A percentile compares a stretch with the other conserved stretches of the same genome.
Evolutionary conservation across 331 rosid genomes (phyloP).

Genomic region (Cydonia oblonga): DNA sequence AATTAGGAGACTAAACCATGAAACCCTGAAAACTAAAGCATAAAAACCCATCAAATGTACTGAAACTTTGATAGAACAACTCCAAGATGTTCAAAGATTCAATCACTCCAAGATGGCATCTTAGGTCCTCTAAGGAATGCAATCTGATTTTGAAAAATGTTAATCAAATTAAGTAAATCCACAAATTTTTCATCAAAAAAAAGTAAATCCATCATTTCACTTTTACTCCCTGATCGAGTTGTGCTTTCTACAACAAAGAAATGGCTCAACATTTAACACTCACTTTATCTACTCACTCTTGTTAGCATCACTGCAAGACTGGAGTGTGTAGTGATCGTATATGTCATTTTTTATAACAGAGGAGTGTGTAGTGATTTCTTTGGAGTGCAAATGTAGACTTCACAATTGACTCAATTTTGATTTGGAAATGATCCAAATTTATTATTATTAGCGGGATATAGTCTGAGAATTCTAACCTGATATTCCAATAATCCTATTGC

Average conservation of each 20-base stretch:
- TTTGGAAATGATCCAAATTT: background rate
- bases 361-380: background rate
- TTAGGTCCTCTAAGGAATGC: background rate
- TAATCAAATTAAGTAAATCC: background rate
- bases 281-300: background rate
- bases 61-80: background rate
- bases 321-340: background rate
- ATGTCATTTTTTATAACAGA: no score
- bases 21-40: background rate
- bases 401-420: background rate
- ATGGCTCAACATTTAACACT: background rate
- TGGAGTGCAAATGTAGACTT: background rate
- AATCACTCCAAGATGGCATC: background rate
- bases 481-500: background rate
- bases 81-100: background rate
- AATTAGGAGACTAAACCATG: background rate
- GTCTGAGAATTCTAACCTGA: no score
- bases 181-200: no score
- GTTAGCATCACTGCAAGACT: background rate
- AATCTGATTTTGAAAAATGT: background rate
- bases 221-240: background rate
- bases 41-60: background rate
- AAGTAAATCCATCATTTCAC: background rate
- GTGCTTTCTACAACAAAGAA: background rate
- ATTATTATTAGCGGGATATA: no score